phyloP scores from a whole-genome alignment of 257 asterid genomes.

The Ophiorrhiza pumila region DNA sequence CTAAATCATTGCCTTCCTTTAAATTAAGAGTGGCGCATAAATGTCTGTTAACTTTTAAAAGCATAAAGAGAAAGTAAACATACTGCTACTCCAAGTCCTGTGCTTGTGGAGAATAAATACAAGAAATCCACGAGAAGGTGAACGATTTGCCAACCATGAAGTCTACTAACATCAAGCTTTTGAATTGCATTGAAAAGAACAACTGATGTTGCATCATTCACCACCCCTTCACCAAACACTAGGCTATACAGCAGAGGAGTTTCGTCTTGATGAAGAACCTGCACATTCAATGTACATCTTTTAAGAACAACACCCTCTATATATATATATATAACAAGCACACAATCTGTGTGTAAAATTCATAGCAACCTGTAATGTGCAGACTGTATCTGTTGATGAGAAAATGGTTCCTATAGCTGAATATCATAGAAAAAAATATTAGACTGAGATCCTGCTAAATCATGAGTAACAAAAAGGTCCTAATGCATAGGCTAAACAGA shows the following conservation, averaged over 20 bases:
- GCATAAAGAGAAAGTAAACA: conserved; percentile 24
- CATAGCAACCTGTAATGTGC: conserved; percentile 78
- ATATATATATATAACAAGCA: neutral
- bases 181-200: conserved; percentile 90
- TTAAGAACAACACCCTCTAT: conserved; percentile 1
- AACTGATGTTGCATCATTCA: conserved; percentile 94
- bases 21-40: neutral
- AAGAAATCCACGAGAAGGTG: conserved; percentile 56
- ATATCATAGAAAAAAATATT: conserved; percentile 14
- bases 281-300: conserved; percentile 11
- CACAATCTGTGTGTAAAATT: neutral
- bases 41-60: neutral
- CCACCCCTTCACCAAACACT: conserved; percentile 97
- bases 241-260: conserved; percentile 92
- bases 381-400: conserved; percentile 93
- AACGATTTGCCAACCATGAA: conserved; percentile 66
- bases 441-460: neutral
- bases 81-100: conserved; percentile 80
- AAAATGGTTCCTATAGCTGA: conserved; percentile 80
- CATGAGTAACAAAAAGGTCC: neutral
- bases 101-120: conserved; percentile 87
- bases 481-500: neutral
- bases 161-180: conserved; percentile 60
- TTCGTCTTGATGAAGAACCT: conserved; percentile 94
- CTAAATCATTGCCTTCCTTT: neutral